Base-by-base conservation (phyloP, 768 basidiomycete genomes). In the Phlebiopsis gigantea region DNA sequence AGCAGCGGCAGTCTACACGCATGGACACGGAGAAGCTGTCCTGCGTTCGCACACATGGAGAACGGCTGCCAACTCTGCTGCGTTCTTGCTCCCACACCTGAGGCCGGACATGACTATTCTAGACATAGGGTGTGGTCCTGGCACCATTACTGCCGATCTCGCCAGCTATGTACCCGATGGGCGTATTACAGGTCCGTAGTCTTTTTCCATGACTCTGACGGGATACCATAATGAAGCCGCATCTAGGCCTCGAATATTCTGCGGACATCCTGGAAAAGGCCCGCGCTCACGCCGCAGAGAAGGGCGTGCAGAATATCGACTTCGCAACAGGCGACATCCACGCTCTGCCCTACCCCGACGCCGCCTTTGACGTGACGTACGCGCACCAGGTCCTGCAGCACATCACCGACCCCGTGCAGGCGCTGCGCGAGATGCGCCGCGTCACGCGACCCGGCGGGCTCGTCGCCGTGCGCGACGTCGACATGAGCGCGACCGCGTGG, bases 71-170 rank as follows among this genome's bases (percentile, higher is more conserved):
- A 75, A 78, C 63, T 76, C 75, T 0, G 75, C 77, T 3, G 67
- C 67, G 0, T 75, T 74, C 61, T 69, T 80, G 21, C 55, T 78
- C 31, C 65, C 66, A 6, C 64, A 69, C 30, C 62, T 79, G 26
- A 63, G 69, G 24, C 73, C 75, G 0, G 49, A 64, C 48, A 71
- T 75, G 72, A 57, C 65, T 29, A 71, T 82, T 55, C 75, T 82
- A 39, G 80, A 82, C 61, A 62, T 80, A 39, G 79, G 79, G 9
- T 81, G 77, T 58, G 79, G 81, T 0, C 79, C 80, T 0, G 81
- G 79, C 0, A 77, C 76, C 8, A 81, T 81, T 63, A 78, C 78
- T 0, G 56, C 63, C 28, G 74, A 74, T 51, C 66, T 82, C 24
- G 56, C 54, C 3, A 29, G 55, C 0, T 67, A 68, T 56, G 74